Base-by-base conservation (phyloP, 768 basidiomycete genomes). In the Trametes punicea region DNA sequence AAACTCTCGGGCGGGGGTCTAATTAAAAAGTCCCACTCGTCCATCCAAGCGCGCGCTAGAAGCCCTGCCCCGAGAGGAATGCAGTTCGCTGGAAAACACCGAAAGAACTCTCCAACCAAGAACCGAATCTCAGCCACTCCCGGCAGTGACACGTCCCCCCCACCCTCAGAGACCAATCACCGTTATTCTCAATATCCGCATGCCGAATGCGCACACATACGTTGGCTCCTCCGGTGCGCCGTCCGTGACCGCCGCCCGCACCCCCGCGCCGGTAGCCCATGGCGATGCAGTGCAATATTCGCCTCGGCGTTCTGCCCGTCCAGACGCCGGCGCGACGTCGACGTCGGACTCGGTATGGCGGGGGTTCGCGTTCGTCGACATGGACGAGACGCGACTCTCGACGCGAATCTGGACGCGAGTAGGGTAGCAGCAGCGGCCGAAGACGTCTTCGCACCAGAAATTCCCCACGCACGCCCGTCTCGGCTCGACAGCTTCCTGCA, bases 41-140 rank as follows among this genome's bases (percentile, higher is more conserved):
- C 40, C 27, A 20, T 8, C 11, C 25, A 46, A 13, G 34, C 51
- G 51, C 42, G 51, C 51, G 40, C 51, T 53, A 53, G 51, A 46
- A 46, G 39, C 38, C n/a, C 29, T n/a, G 8, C 50, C 39, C 27
- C 25, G 27, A 38, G 18, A 45, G 51, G 51, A 53, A 53, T 53
- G 51, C 51, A 45, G 51, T 53, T 46, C 51, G 42, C 33, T 53
- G 42, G 51, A 53, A 53, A 53, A 53, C 51, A 45, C 42, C 51
- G 51, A 53, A 26, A 45, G 51, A 53, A 53, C 23, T 27, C 51
- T 44, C 42, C 40, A 39, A 18, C 29, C 42, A 33, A 34, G 31
- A 53, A 45, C 51, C 51, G 29, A 41, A 42, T 51, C 50, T 33
- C 40, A 25, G 40, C 40, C 40, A 20, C 34, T 4, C 18, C 25